Base-by-base conservation (phyloP, 441 rosid genomes). In the Pelargonium myrrhifolium region DNA sequence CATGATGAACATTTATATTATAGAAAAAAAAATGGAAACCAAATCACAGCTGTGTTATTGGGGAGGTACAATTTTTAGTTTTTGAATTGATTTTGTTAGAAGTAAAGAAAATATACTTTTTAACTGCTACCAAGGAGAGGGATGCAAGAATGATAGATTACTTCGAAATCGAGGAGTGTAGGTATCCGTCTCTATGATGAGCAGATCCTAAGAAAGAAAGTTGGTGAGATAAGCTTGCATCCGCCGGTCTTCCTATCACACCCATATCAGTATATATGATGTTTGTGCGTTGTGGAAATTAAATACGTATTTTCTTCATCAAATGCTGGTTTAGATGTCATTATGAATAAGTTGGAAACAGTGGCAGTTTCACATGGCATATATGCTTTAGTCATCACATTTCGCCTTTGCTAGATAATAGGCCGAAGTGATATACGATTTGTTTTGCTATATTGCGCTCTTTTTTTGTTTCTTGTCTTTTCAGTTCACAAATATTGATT, bases 401-500 rank as follows among this genome's bases (percentile, higher is more conserved):
- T 24, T 24, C 26, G 2, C 26, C 26, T 24, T 24, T 24, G 26
- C 26, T 24, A 2, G 26, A 24, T 24, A 2, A 24, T 24, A 24
- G 26, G 26, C 26, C 2, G 26, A 24, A 24, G 26, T 24, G 26
- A 24, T 24, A 2, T 24, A 24, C 26, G 26, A 24, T 43, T 43
- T 43, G 49, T 24, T 24, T 24, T 24, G 2, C 18, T 64, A 22
- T 69, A n/a, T 21, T 22, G 18, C 49, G 49, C 12, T 49, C 9
- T 4, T 63, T 64, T 21, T 47, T 70, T 24, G 26, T 24, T 24
- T 24, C 11, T 14, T 17, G 22, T n/a, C 49, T 63, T 3, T 20
- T 42, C 43, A 4, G 6, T 40, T 59, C 17, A 14, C 9, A 4
- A 18, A 62, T 22, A 28, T 39, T 63, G 62, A 81, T 68, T 71